Conservation (phyloP, 495 filamentous ascomycete genomes). For the Xylaria telfairii region DNA sequence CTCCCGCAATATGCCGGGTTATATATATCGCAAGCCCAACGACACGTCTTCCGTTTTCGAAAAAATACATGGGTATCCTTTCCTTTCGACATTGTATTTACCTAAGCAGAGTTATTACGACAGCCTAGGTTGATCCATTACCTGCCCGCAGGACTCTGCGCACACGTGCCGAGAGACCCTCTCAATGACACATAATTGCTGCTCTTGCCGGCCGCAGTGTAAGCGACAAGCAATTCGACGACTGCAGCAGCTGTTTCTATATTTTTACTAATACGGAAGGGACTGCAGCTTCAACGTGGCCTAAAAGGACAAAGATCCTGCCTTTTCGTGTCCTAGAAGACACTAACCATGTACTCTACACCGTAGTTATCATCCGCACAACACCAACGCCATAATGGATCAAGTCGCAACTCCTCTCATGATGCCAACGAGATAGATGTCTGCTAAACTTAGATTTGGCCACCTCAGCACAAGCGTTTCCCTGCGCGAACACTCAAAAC, state of each 20-base stretch:
- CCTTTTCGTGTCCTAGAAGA: background rate
- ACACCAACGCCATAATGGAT: background rate
- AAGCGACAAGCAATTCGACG: background rate
- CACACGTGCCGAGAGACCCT: background rate
- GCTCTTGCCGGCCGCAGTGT: background rate
- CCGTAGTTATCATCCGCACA: background rate
- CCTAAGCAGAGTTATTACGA: background rate
- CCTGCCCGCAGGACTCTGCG: background rate
- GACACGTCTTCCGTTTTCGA: background rate
- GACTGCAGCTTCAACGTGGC: background rate
- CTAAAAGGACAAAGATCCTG: background rate
- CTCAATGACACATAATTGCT: background rate
- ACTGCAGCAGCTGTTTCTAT: background rate
- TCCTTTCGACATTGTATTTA: background rate
- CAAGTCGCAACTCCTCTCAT: background rate
- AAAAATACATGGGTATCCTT: background rate
- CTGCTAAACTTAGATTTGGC: background rate
- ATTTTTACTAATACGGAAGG: background rate
- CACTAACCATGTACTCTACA: background rate
- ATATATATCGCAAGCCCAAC: background rate
- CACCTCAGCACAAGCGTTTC: background rate
- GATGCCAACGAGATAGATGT: slow-evolving; percentile 1
- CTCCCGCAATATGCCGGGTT: background rate
- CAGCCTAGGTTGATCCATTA: background rate
- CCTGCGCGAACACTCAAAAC: slow-evolving; percentile 5